Evolutionary conservation across 129 eudicot species (phyloP), one percentile per base, ranked within the genome.

Genomic region (Smallanthus sonchifolius): DNA sequence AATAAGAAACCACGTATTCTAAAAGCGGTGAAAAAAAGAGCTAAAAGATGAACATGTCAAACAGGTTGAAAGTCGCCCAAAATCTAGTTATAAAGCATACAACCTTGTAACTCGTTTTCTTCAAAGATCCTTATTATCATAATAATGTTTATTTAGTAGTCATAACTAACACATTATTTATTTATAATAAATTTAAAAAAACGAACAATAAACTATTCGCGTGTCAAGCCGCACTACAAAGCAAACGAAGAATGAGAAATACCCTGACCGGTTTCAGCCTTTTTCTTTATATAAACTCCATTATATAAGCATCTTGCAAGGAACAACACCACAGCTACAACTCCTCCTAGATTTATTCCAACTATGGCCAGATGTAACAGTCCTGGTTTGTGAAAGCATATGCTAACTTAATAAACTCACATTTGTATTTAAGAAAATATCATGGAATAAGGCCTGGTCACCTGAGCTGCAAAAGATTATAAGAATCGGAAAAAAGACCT

Each of bases 381-480:
- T 67, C 95, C 97, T 86, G 86, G 32, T 81, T 71, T 56, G 43
- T 61, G 64, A 71, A 82, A 63, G 68, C 13, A 78, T 67, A 72
- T 51, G 49, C 51, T 57, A 81, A 80, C 76, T 62, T 20, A 10
- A 39, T 47, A n/a, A 37, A 60, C 65, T 67, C 64, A 67, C 34
- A 55, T 69, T 77, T 36, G 24, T 65, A 43, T 54, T 45, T 42
- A 79, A 7, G 51, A 64, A 48, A 72, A 40, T 56, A 73, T 56
- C 3, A 43, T 43, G 54, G 47, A 67, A 70, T 24, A 72, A 82
- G 71, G 70, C 9, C 44, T 57, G 52, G 71, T 68, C 80, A 85
- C 92, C 91, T 87, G 81, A 68, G 86, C 96, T 90, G 96, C 86
- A 90, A 72, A n/a, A n/a, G n/a, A n/a, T n/a, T n/a, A 71, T 61